Conservation (phyloP, 352 stramenopile genomes). For the Blastocystis sp. region DNA sequence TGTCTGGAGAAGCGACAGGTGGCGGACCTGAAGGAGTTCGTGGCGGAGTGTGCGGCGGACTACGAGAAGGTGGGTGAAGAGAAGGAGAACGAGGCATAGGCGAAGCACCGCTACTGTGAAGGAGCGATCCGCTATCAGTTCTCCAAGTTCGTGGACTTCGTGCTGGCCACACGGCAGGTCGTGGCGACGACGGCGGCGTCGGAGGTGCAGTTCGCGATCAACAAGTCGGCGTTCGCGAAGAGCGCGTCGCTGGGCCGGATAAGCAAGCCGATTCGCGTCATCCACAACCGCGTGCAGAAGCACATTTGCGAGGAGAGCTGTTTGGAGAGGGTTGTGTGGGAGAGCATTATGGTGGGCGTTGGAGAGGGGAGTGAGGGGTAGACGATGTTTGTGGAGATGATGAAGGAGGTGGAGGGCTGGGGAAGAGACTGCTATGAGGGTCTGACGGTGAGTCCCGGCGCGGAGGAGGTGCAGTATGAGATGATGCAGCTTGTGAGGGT, state of each 20-base stretch:
- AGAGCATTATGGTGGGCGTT: background rate
- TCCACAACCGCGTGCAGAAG: slow-evolving; percentile 36
- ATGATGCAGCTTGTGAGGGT: no score
- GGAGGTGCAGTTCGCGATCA: background rate
- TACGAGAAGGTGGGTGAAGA: slow-evolving; percentile 3
- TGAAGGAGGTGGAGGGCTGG: slow-evolving; percentile 42
- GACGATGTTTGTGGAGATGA: slow-evolving; percentile 41
- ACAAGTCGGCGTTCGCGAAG: slow-evolving; percentile 4
- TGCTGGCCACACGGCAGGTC: background rate
- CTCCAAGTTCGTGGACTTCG: slow-evolving; percentile 17
- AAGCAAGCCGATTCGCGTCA: background rate
- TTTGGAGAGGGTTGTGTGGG: slow-evolving; percentile 7
- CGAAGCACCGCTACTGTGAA: slow-evolving; percentile 6
- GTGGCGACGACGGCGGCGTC: background rate
- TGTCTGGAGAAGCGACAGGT: slow-evolving; percentile 2
- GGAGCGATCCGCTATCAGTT: slow-evolving; percentile 28
- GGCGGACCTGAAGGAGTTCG: background rate
- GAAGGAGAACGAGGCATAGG: background rate
- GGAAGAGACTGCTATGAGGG: slow-evolving; percentile 7
- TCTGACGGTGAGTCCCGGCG: slow-evolving; percentile 4
- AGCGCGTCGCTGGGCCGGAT: slow-evolving; percentile 34
- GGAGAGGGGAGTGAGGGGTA: background rate
- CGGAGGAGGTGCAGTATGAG: no score
- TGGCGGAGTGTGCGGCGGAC: slow-evolving; percentile 2
- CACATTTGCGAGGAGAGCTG: background rate